Percentiles rank a stretch among this genome's conserved stretches.
These are phyloP conservation scores for Clonostachys solani DNA, from an alignment of 2,329 filamentous ascomycete species.

Conservation along the genomic window DNA sequence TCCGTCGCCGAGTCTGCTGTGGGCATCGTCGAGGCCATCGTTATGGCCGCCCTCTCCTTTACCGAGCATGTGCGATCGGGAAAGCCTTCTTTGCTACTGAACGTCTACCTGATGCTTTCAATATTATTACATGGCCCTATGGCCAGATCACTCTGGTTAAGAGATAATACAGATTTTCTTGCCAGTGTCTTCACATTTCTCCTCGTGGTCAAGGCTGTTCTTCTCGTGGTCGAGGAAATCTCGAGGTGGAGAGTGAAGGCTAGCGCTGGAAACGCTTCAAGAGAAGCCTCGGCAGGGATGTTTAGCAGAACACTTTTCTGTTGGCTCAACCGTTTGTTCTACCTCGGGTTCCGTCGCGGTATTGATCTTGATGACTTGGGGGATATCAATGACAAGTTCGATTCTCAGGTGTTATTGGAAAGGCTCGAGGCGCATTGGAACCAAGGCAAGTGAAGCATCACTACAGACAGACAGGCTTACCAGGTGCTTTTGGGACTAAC, in stretches of 20 bases:
- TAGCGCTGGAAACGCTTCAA: not conserved
- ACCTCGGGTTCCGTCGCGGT: constrained; percentile 12
- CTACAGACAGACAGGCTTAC: constrained; percentile 10
- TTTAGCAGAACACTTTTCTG: constrained; percentile 26
- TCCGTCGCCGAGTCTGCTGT: constrained; percentile 20
- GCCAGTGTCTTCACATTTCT: constrained; percentile 17
- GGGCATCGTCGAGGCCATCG: constrained; percentile 15
- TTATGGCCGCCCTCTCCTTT: constrained; percentile 19
- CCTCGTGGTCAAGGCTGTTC: constrained; percentile 15
- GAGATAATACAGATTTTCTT: constrained; percentile 12
- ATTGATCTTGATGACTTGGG: constrained; percentile 16
- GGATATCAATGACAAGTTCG: constrained; percentile 18
- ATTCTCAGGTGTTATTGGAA: constrained; percentile 9
- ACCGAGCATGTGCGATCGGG: constrained; percentile 23
- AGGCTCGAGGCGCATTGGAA: constrained; percentile 14
- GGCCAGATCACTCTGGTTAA: constrained; percentile 25
- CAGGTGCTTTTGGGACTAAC: constrained; percentile 20
- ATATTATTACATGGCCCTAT: constrained; percentile 24
- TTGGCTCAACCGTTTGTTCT: constrained; percentile 26
- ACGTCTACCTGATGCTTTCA: constrained; percentile 20
- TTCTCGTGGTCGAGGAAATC: constrained; percentile 22
- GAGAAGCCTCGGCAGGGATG: constrained; percentile 24
- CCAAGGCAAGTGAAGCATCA: constrained; percentile 5
- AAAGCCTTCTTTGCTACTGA: constrained; percentile 23
- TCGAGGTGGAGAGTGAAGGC: not conserved